Base-by-base conservation (phyloP, 176 grass and related monocot species). In the Carex cristatella region DNA sequence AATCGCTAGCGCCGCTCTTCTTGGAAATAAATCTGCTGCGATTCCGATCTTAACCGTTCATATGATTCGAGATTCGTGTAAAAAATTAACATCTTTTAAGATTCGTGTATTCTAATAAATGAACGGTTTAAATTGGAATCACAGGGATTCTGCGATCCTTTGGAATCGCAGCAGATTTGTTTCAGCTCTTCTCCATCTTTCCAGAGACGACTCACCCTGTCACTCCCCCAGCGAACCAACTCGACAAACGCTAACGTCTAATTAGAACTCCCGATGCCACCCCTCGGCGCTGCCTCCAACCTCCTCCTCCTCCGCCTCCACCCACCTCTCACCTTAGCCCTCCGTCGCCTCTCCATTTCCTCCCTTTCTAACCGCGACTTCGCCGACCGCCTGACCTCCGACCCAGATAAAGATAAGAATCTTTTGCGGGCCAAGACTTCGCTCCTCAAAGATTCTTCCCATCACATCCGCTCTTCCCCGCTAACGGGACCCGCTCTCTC, bases 291-390 rank as follows among this genome's bases (percentile, higher is more conserved):
- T 37, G 40, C 79, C 64, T 69, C 75, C 81, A 28, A 33, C 48
- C 76, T 54, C 79, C 76, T 54, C 79, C 38, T 40, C 38, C 85
- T 85, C 54, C 68, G 54, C 16, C 57, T 86, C 79, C 92, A 84
- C 27, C 73, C 73, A 55, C 79, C 86, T 57, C 84, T 91, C 54
- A 83, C 84, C 1, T 10, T 58, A 5, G 69, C 89, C 60, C 10
- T 40, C 27, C 19, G 85, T 63, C 40, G 81, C 61, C 0, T 40
- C 84, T 77, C 69, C 86, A 1, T 79, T 81, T 10, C 79, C 80
- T n/a, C 86, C 84, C 0, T 84, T 70, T 2, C 15, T 16, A 61
- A 46, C 4, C 83, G 35, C 27, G 67, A 23, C 65, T 46, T 15
- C 15, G 61, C 61, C 38, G 63, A 83, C 53, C 59, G 81, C 63